These are phyloP conservation scores for Fomitiporia mediterranea DNA, from an alignment of 1,284 basidiomycete species.

Conservation along the genomic window DNA sequence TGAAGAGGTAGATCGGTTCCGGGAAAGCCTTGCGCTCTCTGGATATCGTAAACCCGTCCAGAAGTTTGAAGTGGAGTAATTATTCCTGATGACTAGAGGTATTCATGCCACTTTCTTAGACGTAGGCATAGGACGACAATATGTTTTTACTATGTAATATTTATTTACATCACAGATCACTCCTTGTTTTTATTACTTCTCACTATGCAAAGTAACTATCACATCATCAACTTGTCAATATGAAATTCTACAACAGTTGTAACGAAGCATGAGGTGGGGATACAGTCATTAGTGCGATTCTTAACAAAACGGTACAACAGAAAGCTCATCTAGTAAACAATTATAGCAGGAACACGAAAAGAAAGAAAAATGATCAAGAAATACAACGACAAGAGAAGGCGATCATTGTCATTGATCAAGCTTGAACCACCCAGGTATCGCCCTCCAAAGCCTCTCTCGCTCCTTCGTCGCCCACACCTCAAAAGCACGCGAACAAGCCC, in stretches of 20 bases:
- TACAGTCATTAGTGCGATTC: background rate
- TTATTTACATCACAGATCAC: too few species aligned
- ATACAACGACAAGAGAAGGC: background rate
- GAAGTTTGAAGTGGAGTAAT: slow-evolving; percentile 55
- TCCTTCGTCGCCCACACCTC: slow-evolving; percentile 67
- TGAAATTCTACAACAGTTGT: background rate
- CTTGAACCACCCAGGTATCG: slow-evolving; percentile 55
- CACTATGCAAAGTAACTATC: too few species aligned
- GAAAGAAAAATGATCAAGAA: background rate
- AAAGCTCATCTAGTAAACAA: background rate
- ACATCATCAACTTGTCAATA: too few species aligned
- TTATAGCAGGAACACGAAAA: background rate
- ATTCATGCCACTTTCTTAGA: too few species aligned
- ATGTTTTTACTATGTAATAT: too few species aligned
- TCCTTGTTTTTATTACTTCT: too few species aligned
- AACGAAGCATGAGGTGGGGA: background rate
- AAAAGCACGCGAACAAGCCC: slow-evolving; percentile 61
- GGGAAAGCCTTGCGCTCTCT: slow-evolving; percentile 49
- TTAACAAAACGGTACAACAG: background rate
- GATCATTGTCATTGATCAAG: slow-evolving; percentile 28
- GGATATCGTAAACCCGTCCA: slow-evolving; percentile 52
- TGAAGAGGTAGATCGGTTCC: slow-evolving; percentile 70
- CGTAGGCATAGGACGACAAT: too few species aligned
- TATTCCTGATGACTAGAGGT: too few species aligned
- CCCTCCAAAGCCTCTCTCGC: slow-evolving; percentile 69